Conservation (phyloP, 1,139 yeast genomes). For the Nadsonia commutata region DNA sequence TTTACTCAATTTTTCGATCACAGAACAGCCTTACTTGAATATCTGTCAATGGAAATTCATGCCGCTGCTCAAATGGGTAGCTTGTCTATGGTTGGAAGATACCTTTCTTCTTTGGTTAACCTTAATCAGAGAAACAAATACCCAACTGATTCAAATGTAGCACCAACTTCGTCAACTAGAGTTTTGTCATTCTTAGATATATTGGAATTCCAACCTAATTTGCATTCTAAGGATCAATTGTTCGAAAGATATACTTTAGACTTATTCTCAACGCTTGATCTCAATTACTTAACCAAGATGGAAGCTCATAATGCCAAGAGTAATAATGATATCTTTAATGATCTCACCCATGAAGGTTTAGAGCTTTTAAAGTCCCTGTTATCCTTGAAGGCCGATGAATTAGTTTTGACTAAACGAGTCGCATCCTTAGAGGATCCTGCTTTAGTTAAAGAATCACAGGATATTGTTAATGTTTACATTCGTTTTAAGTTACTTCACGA, state of each 20-base stretch:
- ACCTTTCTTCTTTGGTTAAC: slow-evolving; percentile 39
- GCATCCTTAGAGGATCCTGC: slow-evolving; percentile 11
- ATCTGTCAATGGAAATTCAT: slow-evolving; percentile 60
- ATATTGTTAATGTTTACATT: slow-evolving; percentile 11
- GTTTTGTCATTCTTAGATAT: slow-evolving; percentile 57
- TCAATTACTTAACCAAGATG: neutral
- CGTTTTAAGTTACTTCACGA: slow-evolving; percentile 9
- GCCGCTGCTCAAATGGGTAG: slow-evolving; percentile 39
- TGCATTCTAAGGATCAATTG: neutral
- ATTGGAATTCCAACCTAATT: slow-evolving; percentile 36
- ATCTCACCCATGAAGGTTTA: neutral
- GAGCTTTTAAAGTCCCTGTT: slow-evolving; percentile 14
- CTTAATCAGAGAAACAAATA: slow-evolving; percentile 7
- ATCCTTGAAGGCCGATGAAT: slow-evolving; percentile 17
- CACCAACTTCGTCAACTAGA: slow-evolving; percentile 29
- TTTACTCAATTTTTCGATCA: slow-evolving; percentile 48
- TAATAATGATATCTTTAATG: neutral
- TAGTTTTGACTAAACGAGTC: slow-evolving; percentile 11
- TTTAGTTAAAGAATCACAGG: slow-evolving; percentile 9
- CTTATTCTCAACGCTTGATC: neutral
- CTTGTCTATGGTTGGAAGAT: slow-evolving; percentile 38
- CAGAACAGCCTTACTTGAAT: slow-evolving; percentile 48
- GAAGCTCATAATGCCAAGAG: neutral
- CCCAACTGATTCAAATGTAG: slow-evolving; percentile 10
- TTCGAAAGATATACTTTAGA: neutral